Evolutionary conservation across 768 basidiomycete genomes (phyloP).

Genomic region (Lactarius quietus): DNA sequence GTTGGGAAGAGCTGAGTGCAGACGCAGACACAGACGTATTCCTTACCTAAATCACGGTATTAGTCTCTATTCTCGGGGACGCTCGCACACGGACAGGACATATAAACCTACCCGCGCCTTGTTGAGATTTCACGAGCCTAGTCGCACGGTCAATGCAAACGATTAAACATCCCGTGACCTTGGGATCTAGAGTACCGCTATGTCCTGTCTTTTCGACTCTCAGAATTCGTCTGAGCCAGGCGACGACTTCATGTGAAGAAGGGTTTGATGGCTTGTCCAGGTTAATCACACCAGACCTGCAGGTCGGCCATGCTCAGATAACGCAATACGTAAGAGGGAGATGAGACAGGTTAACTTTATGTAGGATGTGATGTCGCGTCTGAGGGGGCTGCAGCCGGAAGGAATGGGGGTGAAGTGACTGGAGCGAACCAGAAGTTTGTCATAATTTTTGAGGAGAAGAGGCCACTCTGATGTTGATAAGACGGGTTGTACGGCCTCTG

Average conservation of each 20-base stretch:
- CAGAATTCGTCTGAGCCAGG: constrained; percentile 96
- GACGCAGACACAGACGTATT: constrained; percentile 96
- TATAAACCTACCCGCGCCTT: constrained; percentile 79
- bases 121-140: constrained; percentile 95
- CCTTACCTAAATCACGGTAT: constrained; percentile 62
- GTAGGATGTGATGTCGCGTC: constrained; percentile 88
- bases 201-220: constrained; percentile 98
- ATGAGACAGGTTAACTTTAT: constrained; percentile 61
- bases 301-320: constrained; percentile 3
- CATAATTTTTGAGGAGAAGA: constrained; percentile 96
- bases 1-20: constrained; percentile 78
- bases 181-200: constrained; percentile 97
- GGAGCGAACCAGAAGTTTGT: constrained; percentile 90
- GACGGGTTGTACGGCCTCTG: constrained; percentile 65
- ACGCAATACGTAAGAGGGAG: not conserved
- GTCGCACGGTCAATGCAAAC: constrained; percentile 99
- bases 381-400: constrained; percentile 88
- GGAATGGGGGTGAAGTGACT: constrained; percentile 99
- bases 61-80: not conserved
- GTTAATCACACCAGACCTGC: constrained; percentile 97
- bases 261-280: constrained; percentile 99
- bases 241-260: constrained; percentile 98
- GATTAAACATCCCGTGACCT: constrained; percentile 97
- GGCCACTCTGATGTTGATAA: constrained; percentile 98
- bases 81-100: not conserved